Evolutionary conservation across 78 protist species (phyloP).

Genomic region (Protostelium mycophagum): DNA sequence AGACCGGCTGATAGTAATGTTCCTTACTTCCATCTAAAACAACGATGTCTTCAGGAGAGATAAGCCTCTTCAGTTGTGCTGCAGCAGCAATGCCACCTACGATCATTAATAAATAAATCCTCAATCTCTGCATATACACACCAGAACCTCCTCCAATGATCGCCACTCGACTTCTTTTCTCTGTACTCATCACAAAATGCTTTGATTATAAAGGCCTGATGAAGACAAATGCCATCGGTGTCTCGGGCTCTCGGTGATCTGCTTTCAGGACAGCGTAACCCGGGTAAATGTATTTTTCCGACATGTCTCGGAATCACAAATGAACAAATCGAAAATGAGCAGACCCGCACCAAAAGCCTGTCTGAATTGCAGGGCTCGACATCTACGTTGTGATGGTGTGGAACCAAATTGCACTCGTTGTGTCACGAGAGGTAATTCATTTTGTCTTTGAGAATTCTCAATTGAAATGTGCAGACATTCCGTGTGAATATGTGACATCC

Average conservation of each 20-base stretch:
- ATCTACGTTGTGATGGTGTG: background rate
- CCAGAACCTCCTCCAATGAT: background rate
- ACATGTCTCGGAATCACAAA: background rate
- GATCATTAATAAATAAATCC: background rate
- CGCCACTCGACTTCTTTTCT: too few relatives aligned
- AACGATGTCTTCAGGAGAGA: background rate
- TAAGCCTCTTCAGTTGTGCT: background rate
- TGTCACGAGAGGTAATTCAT: background rate
- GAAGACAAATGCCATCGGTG: too few relatives aligned
- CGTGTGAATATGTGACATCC: background rate
- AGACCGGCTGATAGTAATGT: conserved; percentile 76
- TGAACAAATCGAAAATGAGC: background rate
- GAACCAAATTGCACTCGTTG: background rate
- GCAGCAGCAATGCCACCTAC: background rate
- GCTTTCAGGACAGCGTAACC: background rate
- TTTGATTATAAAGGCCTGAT: too few relatives aligned
- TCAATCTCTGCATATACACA: background rate
- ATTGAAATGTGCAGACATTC: background rate
- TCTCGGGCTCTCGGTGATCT: background rate
- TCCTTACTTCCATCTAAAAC: conserved; percentile 37
- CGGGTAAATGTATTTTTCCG: background rate
- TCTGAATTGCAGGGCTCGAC: background rate
- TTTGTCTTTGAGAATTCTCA: background rate
- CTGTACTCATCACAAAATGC: too few relatives aligned
- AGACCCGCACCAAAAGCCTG: background rate